Percentiles rank a stretch among this genome's conserved stretches.
phyloP scores from a whole-genome alignment of 2,329 filamentous ascomycete species.

The Sclerotinia minor region DNA sequence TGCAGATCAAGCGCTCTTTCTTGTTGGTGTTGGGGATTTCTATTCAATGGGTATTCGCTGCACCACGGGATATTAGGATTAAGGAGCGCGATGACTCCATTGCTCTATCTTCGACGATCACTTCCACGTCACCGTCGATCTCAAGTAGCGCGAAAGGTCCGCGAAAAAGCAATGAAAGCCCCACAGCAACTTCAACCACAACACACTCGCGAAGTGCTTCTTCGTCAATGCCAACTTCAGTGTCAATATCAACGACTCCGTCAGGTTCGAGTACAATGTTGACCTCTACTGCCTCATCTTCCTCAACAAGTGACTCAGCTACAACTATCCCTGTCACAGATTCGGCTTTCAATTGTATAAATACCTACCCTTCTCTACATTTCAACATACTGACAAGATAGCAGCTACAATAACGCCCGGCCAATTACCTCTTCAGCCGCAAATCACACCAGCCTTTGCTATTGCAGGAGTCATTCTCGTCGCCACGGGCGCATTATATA shows the following conservation, averaged over 20 bases:
- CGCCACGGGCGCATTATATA: slow-evolving; percentile 67
- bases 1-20: slow-evolving; percentile 30
- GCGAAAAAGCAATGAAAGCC: slow-evolving; percentile 4
- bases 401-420: slow-evolving; percentile 43
- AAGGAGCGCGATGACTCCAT: slow-evolving; percentile 36
- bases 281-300: slow-evolving; percentile 1
- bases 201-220: slow-evolving; percentile 5
- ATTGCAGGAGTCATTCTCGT: slow-evolving; percentile 78
- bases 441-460: slow-evolving; percentile 77
- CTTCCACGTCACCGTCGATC: slow-evolving; percentile 24
- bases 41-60: slow-evolving; percentile 32
- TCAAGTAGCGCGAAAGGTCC: slow-evolving; percentile 11
- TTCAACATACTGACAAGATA: slow-evolving; percentile 16
- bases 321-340: slow-evolving; percentile 1
- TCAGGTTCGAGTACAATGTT: slow-evolving; percentile 9
- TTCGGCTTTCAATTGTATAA: slow-evolving; percentile 20
- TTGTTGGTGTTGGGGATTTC: slow-evolving; percentile 35
- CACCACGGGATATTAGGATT: slow-evolving; percentile 29
- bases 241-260: slow-evolving; percentile 4
- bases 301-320: slow-evolving; percentile 3
- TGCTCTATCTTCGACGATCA: slow-evolving; percentile 31
- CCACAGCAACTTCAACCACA: background rate
- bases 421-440: slow-evolving; percentile 69
- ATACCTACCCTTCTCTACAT: background rate
- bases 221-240: slow-evolving; percentile 8